Percentiles rank a stretch among this genome's conserved stretches.
These are phyloP conservation scores for Lepraria neglecta DNA, from an alignment of 495 filamentous ascomycete species.

Conservation along the genomic window DNA sequence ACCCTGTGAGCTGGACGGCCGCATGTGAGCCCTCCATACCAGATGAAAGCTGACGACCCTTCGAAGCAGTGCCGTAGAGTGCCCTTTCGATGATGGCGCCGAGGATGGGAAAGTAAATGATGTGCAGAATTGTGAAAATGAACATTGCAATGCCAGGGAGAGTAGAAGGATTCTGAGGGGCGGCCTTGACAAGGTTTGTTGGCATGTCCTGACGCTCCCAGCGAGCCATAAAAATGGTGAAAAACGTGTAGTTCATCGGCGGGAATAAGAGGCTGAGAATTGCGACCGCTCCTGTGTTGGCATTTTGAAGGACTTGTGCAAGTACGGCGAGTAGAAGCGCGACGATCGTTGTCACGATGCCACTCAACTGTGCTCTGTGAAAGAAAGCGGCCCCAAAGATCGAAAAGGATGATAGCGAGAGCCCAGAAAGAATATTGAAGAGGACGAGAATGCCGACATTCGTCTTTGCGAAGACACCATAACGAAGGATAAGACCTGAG, in stretches of 20 bases:
- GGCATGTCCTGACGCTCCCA: constrained; percentile 52
- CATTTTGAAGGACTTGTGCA: constrained; percentile 55
- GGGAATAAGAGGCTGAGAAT: constrained; percentile 65
- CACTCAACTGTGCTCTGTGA: constrained; percentile 68
- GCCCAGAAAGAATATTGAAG: constrained; percentile 56
- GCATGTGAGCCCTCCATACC: constrained; percentile 31
- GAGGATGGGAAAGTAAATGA: constrained; percentile 62
- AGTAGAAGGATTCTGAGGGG: constrained; percentile 55
- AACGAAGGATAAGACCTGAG: constrained; percentile 46
- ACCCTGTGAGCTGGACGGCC: constrained; percentile 58
- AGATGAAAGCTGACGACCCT: constrained; percentile 48
- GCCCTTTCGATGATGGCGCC: constrained; percentile 65
- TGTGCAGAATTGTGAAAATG: constrained; percentile 65
- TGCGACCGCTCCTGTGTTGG: constrained; percentile 50
- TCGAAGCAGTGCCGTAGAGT: constrained; percentile 66
- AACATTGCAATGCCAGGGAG: constrained; percentile 62
- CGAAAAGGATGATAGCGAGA: constrained; percentile 60
- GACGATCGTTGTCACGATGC: constrained; percentile 58
- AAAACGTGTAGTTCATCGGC: constrained; percentile 67
- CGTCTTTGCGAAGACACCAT: constrained; percentile 57
- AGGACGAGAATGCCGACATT: constrained; percentile 54
- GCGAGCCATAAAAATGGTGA: constrained; percentile 60
- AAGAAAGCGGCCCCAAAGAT: constrained; percentile 69
- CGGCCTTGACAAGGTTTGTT: constrained; percentile 48
- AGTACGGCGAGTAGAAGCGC: constrained; percentile 62